Evolutionary conservation across 192 early-diverging fungal species (phyloP), one percentile per base, ranked within the genome.

Genomic region (Backusella australiensis): DNA sequence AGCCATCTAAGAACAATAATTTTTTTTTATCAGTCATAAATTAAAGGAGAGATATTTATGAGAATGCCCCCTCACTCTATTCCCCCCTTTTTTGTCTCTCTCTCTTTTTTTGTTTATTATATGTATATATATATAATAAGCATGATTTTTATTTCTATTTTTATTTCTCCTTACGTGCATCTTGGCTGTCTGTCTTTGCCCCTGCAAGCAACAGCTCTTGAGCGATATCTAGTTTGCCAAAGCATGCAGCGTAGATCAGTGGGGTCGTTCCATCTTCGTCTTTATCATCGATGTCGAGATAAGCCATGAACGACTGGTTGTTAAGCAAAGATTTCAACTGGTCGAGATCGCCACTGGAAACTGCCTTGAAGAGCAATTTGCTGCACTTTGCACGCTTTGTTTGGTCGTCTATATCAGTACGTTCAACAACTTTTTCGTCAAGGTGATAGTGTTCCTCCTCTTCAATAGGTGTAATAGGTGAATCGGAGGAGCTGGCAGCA

Each of bases 191-290:
- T 26, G 94, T 89, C 53, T 86, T 82, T n/a, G 93, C 94, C 35
- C 94, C 94, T 71, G 90, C 87, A 71, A 85, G 82, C 21, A 98
- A 80, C 39, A 98, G 85, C 71, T 90, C 82, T 72, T 85, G 85
- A 23, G 88, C 91, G 81, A 96, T 89, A 63, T 92, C 86, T 15
- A 85, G 71, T 75, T 95, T 91, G 38, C 94, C 95, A 89, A 97
- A 96, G 71, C 94, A 95, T 34, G 93, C 88, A 3, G 96, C 93
- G 75, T 94, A 96, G 73, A 95, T 94, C 53, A 98, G 86, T 23
- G 94, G 92, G 12, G 93, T 95, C 46, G 90, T 93, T 32, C 96
- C 97, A 75, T 95, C 93, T 71, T 93, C 92, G 80, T 98, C 97
- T 68, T 89, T 89, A 17, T 85, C 89, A 81, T 98, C 87, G 36